Conservation (phyloP, 331 rosid genomes). For the Ulmus americana region DNA sequence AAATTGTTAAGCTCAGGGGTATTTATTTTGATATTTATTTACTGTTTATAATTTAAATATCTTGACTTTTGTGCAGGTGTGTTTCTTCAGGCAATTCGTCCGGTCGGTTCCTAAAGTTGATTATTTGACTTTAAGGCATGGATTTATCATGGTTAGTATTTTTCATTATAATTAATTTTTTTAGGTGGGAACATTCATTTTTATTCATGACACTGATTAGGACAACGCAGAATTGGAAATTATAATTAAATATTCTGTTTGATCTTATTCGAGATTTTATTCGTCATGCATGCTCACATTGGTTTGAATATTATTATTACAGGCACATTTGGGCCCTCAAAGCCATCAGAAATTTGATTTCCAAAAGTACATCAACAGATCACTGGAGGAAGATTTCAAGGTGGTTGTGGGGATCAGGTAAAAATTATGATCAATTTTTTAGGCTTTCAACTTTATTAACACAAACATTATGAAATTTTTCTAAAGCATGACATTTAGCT, state of each 20-base stretch:
- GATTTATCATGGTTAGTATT: conserved; percentile 54
- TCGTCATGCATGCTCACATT: neutral
- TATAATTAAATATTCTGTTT: no score
- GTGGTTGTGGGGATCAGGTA: conserved; percentile 84
- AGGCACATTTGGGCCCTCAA: conserved; percentile 94
- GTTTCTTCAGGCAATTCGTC: conserved; percentile 85
- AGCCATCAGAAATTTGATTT: conserved; percentile 68
- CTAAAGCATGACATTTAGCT: no score
- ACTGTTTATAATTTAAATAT: neutral
- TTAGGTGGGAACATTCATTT: no score
- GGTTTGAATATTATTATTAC: neutral
- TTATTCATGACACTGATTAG: no score
- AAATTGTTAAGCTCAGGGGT: neutral
- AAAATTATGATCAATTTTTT: neutral
- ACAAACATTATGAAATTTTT: neutral
- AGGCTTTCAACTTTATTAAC: neutral
- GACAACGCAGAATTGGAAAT: neutral
- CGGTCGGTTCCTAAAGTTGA: conserved; percentile 88
- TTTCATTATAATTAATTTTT: neutral
- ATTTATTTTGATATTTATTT: neutral
- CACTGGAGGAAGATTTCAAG: conserved; percentile 84
- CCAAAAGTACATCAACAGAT: conserved; percentile 60
- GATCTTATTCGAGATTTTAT: neutral
- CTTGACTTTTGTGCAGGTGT: conserved; percentile 37
- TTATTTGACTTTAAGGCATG: conserved; percentile 81